Percentiles rank a stretch among this genome's conserved stretches.
phyloP scores from a whole-genome alignment of 352 stramenopile genomes.

The Phytophthora pini region DNA sequence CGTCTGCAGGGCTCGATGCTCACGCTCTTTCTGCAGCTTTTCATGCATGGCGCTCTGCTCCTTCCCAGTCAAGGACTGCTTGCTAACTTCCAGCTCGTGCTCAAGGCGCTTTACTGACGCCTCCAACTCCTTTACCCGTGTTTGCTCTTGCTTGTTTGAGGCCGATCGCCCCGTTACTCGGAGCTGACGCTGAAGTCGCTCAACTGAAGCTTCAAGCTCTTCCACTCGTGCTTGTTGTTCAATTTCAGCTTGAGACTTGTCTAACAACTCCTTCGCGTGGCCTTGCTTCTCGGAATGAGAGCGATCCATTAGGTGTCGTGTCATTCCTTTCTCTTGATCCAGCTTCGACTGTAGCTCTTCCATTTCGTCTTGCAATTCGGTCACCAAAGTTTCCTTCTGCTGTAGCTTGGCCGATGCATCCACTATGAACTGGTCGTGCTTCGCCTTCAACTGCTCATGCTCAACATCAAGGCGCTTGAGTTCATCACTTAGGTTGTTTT shows the following conservation, averaged over 20 bases:
- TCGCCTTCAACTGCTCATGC: slow-evolving; percentile 40
- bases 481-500: slow-evolving; percentile 19
- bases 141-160: slow-evolving; percentile 18
- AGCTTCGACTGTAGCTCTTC: slow-evolving; percentile 67
- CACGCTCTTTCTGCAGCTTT: slow-evolving; percentile 58
- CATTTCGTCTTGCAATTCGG: slow-evolving; percentile 58
- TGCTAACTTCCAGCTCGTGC: slow-evolving; percentile 42
- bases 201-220: slow-evolving; percentile 42
- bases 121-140: slow-evolving; percentile 40
- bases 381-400: slow-evolving; percentile 40
- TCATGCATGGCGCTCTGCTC: slow-evolving; percentile 60
- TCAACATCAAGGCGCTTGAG: slow-evolving; percentile 27
- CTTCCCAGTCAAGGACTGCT: slow-evolving; percentile 45
- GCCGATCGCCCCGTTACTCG: slow-evolving; percentile 33
- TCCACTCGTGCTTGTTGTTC: slow-evolving; percentile 10
- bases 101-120: slow-evolving; percentile 40
- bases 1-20: slow-evolving; percentile 46
- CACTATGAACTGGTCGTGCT: slow-evolving; percentile 49
- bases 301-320: slow-evolving; percentile 53
- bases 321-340: slow-evolving; percentile 60
- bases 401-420: slow-evolving; percentile 35
- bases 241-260: slow-evolving; percentile 20
- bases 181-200: slow-evolving; percentile 43
- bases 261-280: slow-evolving; percentile 22
- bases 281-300: slow-evolving; percentile 37